A percentile compares a stretch with the other conserved stretches of the same genome.
Conservation (phyloP, 169 alveolate genomes). For the Theileria equi region DNA sequence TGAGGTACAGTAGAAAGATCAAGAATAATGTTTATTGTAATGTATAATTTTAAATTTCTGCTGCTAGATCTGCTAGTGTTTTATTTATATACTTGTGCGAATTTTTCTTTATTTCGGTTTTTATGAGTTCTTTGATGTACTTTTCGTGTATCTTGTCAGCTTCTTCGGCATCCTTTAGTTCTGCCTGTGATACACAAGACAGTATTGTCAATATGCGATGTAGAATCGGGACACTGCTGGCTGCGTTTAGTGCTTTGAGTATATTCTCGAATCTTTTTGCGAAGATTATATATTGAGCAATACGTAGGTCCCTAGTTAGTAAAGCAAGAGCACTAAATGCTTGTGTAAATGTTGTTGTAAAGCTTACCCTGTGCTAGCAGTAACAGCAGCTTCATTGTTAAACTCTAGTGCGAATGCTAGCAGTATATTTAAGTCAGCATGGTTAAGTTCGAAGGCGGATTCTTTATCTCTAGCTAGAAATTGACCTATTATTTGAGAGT, state of each 20-base stretch:
- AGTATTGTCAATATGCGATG: conserved; percentile 38
- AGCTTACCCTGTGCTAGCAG: conserved; percentile 63
- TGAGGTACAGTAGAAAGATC: conserved; percentile 20
- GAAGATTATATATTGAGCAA: conserved; percentile 44
- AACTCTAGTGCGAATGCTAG: conserved; percentile 26
- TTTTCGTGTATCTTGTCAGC: background rate
- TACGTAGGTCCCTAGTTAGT: conserved; percentile 47
- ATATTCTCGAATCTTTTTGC: conserved; percentile 26
- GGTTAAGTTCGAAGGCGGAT: conserved; percentile 3
- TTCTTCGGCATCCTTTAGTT: background rate
- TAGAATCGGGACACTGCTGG: conserved; percentile 20
- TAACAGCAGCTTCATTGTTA: background rate
- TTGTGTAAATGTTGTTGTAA: background rate
- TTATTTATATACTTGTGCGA: conserved; percentile 1
- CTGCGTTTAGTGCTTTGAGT: conserved; percentile 14
- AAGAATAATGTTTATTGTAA: conserved; percentile 11
- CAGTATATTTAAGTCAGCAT: conserved; percentile 51
- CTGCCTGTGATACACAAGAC: conserved; percentile 40
- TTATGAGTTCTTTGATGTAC: background rate
- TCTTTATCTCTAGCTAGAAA: background rate
- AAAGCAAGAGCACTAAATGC: conserved; percentile 49
- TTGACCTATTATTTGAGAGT: conserved; percentile 8
- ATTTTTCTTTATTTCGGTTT: conserved; percentile 13
- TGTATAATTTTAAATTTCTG: conserved; percentile 11
- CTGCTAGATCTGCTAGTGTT: conserved; percentile 31